Conservation (phyloP, 139 green algal genomes). For the Asterochloris sp. region DNA sequence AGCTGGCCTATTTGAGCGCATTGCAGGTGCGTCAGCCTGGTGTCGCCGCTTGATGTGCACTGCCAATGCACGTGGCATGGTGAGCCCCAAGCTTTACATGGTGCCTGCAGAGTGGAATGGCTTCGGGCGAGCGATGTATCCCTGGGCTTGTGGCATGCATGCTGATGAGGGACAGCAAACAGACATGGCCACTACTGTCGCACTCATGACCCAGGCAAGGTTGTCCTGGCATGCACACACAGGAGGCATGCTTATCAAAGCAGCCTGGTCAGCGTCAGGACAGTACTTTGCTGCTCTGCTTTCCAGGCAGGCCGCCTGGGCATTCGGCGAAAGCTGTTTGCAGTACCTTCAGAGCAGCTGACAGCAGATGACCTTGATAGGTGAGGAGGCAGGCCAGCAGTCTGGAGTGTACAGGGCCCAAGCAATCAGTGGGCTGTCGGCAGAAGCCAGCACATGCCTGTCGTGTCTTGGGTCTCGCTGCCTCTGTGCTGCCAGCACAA, state of each 20-base stretch:
- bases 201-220: conserved; percentile 18
- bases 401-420: neutral
- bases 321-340: conserved; percentile 34
- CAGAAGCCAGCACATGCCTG: neutral
- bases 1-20: conserved; percentile 33
- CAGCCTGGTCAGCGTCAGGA: too few species aligned
- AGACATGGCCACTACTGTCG: conserved; percentile 9
- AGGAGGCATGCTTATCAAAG: too few species aligned
- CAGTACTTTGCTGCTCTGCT: too few species aligned
- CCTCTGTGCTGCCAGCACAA: neutral
- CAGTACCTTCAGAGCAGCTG: conserved; percentile 27
- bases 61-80: too few species aligned
- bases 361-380: conserved; percentile 36
- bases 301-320: conserved; percentile 15
- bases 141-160: conserved; percentile 23
- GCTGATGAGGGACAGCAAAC: neutral
- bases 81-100: neutral
- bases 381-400: neutral
- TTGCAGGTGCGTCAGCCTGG: conserved; percentile 6
- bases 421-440: neutral
- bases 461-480: neutral
- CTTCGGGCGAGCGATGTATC: conserved; percentile 28
- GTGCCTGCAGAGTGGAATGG: conserved; percentile 36
- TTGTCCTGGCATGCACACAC: too few species aligned
- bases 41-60: too few species aligned